Evolutionary conservation across 805 yeast genomes (phyloP).

Genomic region (Limtongia smithiae): DNA sequence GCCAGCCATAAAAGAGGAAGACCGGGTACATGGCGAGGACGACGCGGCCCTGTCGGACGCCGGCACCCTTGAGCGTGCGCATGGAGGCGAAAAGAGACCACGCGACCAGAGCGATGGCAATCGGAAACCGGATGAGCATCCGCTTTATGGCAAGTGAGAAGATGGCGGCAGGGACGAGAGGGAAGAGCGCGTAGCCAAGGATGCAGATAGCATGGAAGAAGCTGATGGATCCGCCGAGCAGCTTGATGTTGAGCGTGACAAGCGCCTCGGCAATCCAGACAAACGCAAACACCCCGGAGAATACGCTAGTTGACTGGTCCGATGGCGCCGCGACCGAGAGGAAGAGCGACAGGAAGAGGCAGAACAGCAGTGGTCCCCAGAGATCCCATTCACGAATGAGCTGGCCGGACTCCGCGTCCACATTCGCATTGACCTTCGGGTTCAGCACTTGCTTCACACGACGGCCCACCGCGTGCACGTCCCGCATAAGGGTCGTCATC

Average conservation of each 20-base stretch:
- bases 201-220: constrained; percentile 67
- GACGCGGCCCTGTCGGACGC: constrained; percentile 60
- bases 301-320: constrained; percentile 50
- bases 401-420: constrained; percentile 30
- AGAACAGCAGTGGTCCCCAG: constrained; percentile 67
- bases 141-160: constrained; percentile 48
- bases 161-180: constrained; percentile 53
- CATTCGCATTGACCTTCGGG: constrained; percentile 35
- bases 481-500: constrained; percentile 50
- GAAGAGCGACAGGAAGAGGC: constrained; percentile 52
- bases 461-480: constrained; percentile 44
- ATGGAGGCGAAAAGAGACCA: constrained; percentile 68
- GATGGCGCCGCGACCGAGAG: constrained; percentile 45
- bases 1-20: constrained; percentile 55
- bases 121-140: constrained; percentile 48
- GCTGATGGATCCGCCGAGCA: constrained; percentile 58
- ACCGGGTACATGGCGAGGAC: constrained; percentile 65
- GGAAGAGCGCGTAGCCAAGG: constrained; percentile 67
- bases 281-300: constrained; percentile 60
- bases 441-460: constrained; percentile 45
- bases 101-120: constrained; percentile 46
- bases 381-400: constrained; percentile 53
- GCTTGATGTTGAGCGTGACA: constrained; percentile 62
- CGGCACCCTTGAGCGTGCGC: constrained; percentile 56
- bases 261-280: constrained; percentile 61